Conservation (phyloP, 139 green algal genomes). For the Ulvella scutata region DNA sequence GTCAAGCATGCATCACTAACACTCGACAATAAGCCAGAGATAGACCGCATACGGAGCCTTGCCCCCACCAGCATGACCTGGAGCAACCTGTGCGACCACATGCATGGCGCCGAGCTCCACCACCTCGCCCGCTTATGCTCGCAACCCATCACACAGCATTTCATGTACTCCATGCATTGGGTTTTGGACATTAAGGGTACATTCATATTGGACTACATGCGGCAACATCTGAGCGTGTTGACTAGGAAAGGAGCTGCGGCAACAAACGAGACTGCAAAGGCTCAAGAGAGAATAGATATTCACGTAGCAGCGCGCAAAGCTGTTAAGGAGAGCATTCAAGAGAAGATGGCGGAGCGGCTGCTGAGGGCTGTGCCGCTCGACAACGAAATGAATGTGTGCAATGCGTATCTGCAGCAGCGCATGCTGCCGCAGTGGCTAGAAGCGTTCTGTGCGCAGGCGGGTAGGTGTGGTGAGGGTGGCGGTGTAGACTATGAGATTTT, state of each 20-base stretch:
- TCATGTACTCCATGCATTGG: constrained; percentile 16
- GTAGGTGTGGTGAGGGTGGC: too few species aligned
- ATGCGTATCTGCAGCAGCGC: neutral
- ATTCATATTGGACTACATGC: constrained; percentile 6
- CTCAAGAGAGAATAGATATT: neutral
- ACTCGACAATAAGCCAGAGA: too few species aligned
- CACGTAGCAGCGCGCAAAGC: neutral
- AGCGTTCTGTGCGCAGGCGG: neutral
- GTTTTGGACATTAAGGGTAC: constrained; percentile 7
- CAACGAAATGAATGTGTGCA: neutral
- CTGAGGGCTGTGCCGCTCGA: neutral
- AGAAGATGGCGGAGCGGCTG: neutral
- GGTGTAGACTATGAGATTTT: too few species aligned
- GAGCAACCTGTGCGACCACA: constrained; percentile 15
- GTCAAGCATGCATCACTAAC: too few species aligned
- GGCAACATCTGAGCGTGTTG: too few species aligned
- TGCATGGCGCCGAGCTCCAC: constrained; percentile 8
- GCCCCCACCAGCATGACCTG: constrained; percentile 11
- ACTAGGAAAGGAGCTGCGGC: too few species aligned
- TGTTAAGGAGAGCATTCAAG: neutral
- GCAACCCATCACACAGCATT: constrained; percentile 8
- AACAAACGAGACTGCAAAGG: neutral
- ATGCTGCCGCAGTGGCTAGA: neutral
- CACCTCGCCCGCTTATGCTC: constrained; percentile 10
- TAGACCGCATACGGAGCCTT: neutral